Percentiles rank a stretch among this genome's conserved stretches.
These are phyloP conservation scores for Mycena alexandri DNA, from an alignment of 768 basidiomycete genomes.

Conservation along the genomic window DNA sequence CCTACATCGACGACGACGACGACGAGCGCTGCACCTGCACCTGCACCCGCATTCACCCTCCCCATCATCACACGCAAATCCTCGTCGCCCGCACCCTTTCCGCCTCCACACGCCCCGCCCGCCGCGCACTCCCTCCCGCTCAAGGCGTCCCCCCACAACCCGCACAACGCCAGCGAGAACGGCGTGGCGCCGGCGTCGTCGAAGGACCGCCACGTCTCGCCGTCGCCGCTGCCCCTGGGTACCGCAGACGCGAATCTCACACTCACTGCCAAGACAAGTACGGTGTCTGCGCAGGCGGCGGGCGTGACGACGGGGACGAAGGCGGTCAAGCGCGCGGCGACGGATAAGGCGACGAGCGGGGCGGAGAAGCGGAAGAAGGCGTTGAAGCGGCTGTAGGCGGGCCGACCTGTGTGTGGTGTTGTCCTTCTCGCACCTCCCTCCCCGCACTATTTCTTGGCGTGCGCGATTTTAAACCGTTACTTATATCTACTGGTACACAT, in stretches of 20 bases:
- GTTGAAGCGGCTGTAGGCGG: slow-evolving; percentile 74
- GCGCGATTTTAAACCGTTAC: too few species aligned
- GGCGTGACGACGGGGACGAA: slow-evolving; percentile 60
- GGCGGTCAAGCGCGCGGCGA: slow-evolving; percentile 77
- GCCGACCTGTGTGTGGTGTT: too few species aligned
- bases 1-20: slow-evolving; percentile 40
- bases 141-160: slow-evolving; percentile 51
- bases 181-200: slow-evolving; percentile 42
- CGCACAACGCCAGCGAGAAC: slow-evolving; percentile 44
- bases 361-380: slow-evolving; percentile 93
- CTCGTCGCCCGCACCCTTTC: slow-evolving; percentile 54
- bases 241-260: slow-evolving; percentile 79
- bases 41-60: slow-evolving; percentile 49
- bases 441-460: too few species aligned
- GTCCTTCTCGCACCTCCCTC: too few species aligned
- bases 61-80: slow-evolving; percentile 61
- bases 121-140: slow-evolving; percentile 48
- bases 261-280: slow-evolving; percentile 44
- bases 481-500: too few species aligned
- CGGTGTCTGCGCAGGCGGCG: slow-evolving; percentile 44
- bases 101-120: slow-evolving; percentile 41
- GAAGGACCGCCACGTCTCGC: slow-evolving; percentile 76
- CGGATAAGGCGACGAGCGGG: slow-evolving; percentile 61
- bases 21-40: slow-evolving; percentile 36
- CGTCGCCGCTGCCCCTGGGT: slow-evolving; percentile 78